Base-by-base conservation (phyloP, 1,139 yeast species). In the Diutina sp. region DNA sequence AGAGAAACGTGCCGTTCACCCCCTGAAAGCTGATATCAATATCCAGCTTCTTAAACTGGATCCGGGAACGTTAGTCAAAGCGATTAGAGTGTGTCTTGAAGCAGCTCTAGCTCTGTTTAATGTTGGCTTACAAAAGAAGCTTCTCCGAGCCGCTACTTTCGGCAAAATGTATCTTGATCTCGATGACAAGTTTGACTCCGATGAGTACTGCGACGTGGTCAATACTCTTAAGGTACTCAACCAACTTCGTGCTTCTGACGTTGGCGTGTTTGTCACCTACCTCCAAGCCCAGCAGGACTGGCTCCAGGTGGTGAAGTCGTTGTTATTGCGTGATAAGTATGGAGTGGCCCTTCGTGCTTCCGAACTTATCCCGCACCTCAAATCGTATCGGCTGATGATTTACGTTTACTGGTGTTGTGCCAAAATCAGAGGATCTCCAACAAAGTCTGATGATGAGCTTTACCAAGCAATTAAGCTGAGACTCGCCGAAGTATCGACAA, bases 21-120 rank as follows among this genome's bases (percentile, higher is more conserved):
- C 95, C 0, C 90, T 97, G 0, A 85, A 87, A 64, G 96, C 97
- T 0, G 89, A 89, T 64, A 90, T 89, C 58, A 89, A 87, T 60
- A 74, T 76, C 16, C 66, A 77, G 0, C 69, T 90, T 47, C 77
- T 83, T 58, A 80, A 85, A 47, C 75, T 87, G 7, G 81, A 80
- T 50, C 68, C 72, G 25, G 53, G 53, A 8, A 70, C 78, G 28
- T 70, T 93, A 29, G 69, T 72, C 0, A 71, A 70, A 9, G 97
- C 97, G 0, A 85, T 91, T 1, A 77, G 78, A 46, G 80, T 79
- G 30, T 89, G 97, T 65, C 77, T 91, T 11, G 72, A 78, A 3
- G 95, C 95, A 0, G 87, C 97, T 0, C 70, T 84, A 7, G 85
- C 84, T 56, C 98, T 91, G 63, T 83, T 88, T 63, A 87, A 84